Evolutionary conservation across 352 stramenopile species (phyloP), one percentile per base, ranked within the genome.

Genomic region (Thalassiosira mediterranea): DNA sequence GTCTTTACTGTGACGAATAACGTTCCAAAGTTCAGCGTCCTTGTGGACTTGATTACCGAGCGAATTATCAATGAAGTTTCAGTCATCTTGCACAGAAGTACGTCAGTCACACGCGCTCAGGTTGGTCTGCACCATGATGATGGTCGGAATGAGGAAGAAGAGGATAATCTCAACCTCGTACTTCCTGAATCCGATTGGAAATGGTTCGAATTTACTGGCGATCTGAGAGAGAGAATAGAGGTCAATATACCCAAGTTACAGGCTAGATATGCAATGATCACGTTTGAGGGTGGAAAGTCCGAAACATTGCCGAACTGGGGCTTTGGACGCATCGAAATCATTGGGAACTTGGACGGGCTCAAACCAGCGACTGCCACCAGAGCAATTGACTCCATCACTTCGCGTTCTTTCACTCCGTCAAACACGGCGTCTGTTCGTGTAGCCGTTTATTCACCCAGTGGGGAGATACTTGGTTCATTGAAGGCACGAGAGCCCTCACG

Each of bases 401-500:
- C 56, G 52, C 53, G 66, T 21, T 46, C 31, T 46, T 76, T 59
- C 25, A 54, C 26, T 40, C 66, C 66, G 48, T 21, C 34, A 28
- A 15, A 34, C 34, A 47, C 53, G 4, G 44, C 54, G 4, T 56
- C 21, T 44, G 66, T 76, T 37, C 56, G 56, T 40, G 66, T 70
- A 17, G 44, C 66, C 21, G 66, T 63, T 10, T 69, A 70, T 26
- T 25, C 42, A 5, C 29, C 44, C 21, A 29, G 28, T 31, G 68
- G 68, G 29, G 26, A 38, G 15, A 26, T 77, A n/a, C 25, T 77
- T 46, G 68, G 68, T 31, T 56, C 70, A 15, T 49, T n/a, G n/a
- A 54, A 72, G 19, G 42, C 37, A 15, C 58, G 68, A 21, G 60
- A 72, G 63, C 68, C 68, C n/a, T 57, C 68, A 3, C 60, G 54